Base-by-base conservation (phyloP, 768 basidiomycete genomes). In the Pluteus cervinus region DNA sequence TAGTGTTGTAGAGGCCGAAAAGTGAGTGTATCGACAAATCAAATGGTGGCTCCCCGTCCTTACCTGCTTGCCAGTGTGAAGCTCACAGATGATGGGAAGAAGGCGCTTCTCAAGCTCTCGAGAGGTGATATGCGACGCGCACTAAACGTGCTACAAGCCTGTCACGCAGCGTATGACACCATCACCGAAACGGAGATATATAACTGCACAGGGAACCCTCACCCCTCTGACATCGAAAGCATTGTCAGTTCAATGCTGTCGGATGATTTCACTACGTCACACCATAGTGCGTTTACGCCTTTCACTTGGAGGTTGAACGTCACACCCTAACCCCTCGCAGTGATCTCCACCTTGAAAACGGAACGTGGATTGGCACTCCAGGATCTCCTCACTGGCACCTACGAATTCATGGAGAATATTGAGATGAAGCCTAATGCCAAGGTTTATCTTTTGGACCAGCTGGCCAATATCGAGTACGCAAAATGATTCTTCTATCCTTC, bases 111-210 rank as follows among this genome's bases (percentile, higher is more conserved):
- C 14, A 98, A 89, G 54, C 74, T 99, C n/a, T 93, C 88, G 0
- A 85, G 82, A 49, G 96, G 96, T 22, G 96, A 99, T 58, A 99
- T 99, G 96, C 79, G 96, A 42, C 69, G 96, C 42, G 96, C 93
- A 2, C 68, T 99, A 12, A 98, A 96, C 54, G 85, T 99, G 20
- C 68, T 99, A 14, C 96, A 99, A 64, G 96, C 96, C 0, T 99
- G 96, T 53, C 91, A 98, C 57, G 93, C 96, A 11, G 96, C 94
- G 3, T 99, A 97, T 55, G 89, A 93, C 29, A 57, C 75, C 7
- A 79, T 81, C 22, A 86, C 87, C 39, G 93, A 97, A 62, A 78
- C 79, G 0, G 91, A 96, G 45, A 79, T 99, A 16, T 99, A 98
- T 59, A 89, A 85, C 47, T 98, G 94, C 57, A 98, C 96, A 0